Conservation (phyloP, 129 eudicot species). For the Gnaphalium uliginosum region DNA sequence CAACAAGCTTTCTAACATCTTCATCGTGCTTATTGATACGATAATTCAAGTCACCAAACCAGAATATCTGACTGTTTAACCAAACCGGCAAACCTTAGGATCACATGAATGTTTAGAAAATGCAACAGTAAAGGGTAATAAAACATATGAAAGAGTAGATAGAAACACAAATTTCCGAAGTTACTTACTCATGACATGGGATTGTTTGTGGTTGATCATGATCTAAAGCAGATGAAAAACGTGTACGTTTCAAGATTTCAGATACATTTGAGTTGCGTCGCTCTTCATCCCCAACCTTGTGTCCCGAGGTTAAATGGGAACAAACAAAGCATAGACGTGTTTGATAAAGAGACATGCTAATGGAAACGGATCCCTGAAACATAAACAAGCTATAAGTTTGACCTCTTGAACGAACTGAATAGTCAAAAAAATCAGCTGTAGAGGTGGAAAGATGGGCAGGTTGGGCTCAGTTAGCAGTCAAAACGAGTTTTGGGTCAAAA, state of each 20-base stretch:
- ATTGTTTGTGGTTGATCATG: conserved; percentile 76
- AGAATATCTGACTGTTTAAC: conserved; percentile 81
- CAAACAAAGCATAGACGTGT: conserved; percentile 87
- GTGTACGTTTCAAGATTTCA: conserved; percentile 87
- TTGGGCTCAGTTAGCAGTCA: not conserved
- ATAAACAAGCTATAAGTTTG: conserved; percentile 6
- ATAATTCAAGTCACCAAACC: conserved; percentile 98
- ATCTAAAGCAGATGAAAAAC: conserved; percentile 71
- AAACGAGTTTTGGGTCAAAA: not conserved
- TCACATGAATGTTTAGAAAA: not conserved
- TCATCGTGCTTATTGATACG: conserved; percentile 84
- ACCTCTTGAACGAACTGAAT: not conserved
- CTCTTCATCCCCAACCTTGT: conserved; percentile 76
- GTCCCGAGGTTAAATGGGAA: conserved; percentile 93
- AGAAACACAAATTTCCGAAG: not conserved
- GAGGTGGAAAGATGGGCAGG: not conserved
- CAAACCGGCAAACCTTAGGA: conserved; percentile 11
- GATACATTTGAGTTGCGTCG: conserved; percentile 85
- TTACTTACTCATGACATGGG: conserved; percentile 90
- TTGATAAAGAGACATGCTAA: conserved; percentile 94
- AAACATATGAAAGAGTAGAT: conserved; percentile 1
- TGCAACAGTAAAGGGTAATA: not conserved
- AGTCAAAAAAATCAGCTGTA: not conserved
- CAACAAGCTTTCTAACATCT: conserved; percentile 79
- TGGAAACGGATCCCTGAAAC: conserved; percentile 88